Evolutionary conservation across 139 green algal genomes (phyloP), one percentile per base, ranked within the genome.

Genomic region (Chlorella sorokiniana): DNA sequence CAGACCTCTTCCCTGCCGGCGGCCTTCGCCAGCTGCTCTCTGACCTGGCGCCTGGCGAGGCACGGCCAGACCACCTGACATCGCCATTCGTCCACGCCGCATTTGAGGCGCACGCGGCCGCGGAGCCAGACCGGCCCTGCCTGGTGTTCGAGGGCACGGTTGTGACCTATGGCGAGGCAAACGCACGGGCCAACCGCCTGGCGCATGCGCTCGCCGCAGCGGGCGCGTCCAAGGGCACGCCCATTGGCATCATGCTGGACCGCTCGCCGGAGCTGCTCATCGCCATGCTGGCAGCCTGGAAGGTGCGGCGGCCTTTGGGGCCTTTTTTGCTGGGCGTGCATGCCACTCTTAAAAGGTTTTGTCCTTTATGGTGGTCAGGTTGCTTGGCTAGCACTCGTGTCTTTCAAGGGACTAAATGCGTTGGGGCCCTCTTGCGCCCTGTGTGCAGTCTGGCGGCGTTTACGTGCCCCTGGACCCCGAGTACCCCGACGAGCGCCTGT

Each of bases 381-480:
- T n/a, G n/a, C n/a, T n/a, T n/a, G n/a, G n/a, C n/a, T n/a, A n/a
- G n/a, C n/a, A n/a, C n/a, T n/a, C n/a, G n/a, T n/a, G n/a, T n/a
- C n/a, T n/a, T n/a, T n/a, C n/a, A n/a, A n/a, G n/a, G n/a, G n/a
- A n/a, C n/a, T n/a, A n/a, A n/a, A n/a, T 40, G 61, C n/a, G 31
- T 33, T 31, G 20, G 20, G 37, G 18, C 18, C 37, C 6, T 41
- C 14, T 8, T 16, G 22, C 31, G 14, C n/a, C 5, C 11, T 56
- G 48, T 20, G 20, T 16, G 64, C 64, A 71, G 64, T n/a, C 89
- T 10, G 91, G 91, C 48, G 86, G 75, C 33, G 71, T 59, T 22
- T 92, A 93, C 70, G 76, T 92, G 37, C 91, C 91, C 0, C 81
- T 94, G 78, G 88, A 92, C 81, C 86, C 91, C 31, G 37, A 44